Evolutionary conservation across 257 asterid species (phyloP).

Genomic region (Solanum bulbocastanum): DNA sequence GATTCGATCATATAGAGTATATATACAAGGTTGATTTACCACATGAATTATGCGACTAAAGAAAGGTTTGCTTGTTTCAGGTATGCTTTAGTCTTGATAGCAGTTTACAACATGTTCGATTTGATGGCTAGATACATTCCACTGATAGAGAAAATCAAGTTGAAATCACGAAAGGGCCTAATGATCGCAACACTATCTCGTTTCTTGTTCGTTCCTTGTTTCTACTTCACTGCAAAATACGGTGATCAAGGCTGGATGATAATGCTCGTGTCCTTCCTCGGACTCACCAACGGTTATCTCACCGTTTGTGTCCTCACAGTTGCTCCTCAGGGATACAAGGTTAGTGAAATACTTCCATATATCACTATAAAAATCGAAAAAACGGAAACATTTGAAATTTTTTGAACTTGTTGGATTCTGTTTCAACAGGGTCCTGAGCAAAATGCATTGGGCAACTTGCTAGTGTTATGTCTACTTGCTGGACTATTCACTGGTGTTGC

Average conservation of each 20-base stretch:
- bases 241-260: slow-evolving; percentile 49
- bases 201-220: slow-evolving; percentile 29
- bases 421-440: slow-evolving; percentile 28
- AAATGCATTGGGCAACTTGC: slow-evolving; percentile 28
- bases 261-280: slow-evolving; percentile 27
- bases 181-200: slow-evolving; percentile 20
- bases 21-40: not conserved
- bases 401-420: not conserved
- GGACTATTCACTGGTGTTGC: slow-evolving; percentile 29
- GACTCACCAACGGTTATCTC: slow-evolving; percentile 34
- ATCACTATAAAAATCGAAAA: not conserved
- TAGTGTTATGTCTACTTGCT: slow-evolving; percentile 13
- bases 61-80: not conserved
- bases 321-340: slow-evolving; percentile 44
- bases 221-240: slow-evolving; percentile 36
- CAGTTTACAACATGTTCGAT: slow-evolving; percentile 24
- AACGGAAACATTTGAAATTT: not conserved
- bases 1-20: not conserved
- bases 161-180: slow-evolving; percentile 23
- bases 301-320: slow-evolving; percentile 29
- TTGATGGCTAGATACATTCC: slow-evolving; percentile 32
- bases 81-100: slow-evolving; percentile 28
- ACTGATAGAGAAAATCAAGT: slow-evolving; percentile 4
- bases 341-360: not conserved
- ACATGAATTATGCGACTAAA: not conserved